A percentile compares a stretch with the other conserved stretches of the same genome.
Evolutionary conservation across 306 rosid species (phyloP).

Genomic region (Myrica gale): DNA sequence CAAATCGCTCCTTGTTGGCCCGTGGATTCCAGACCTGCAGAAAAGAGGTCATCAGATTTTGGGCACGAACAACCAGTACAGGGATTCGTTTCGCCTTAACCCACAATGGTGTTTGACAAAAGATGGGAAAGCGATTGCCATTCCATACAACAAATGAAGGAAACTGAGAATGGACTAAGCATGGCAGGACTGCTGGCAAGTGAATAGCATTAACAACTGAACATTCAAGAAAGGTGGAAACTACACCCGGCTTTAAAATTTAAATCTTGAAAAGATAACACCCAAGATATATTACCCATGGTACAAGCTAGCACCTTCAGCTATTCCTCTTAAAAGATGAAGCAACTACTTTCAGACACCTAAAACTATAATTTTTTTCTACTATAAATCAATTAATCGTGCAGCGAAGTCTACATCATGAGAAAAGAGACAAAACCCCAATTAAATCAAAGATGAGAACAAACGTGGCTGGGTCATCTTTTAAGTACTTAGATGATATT

Average conservation of each 20-base stretch:
- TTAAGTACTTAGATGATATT: neutral
- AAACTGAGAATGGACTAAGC: neutral
- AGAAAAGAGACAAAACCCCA: neutral
- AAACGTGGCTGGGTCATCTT: neutral
- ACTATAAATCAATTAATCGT: neutral
- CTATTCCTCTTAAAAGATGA: neutral
- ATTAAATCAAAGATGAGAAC: neutral
- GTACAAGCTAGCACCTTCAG: conserved; percentile 4
- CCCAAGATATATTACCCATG: neutral
- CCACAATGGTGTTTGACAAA: neutral
- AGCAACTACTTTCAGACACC: neutral
- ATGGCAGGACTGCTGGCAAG: neutral
- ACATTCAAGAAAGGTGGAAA: neutral
- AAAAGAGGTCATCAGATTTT: conserved; percentile 6
- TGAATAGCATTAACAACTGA: neutral
- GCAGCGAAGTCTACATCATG: neutral
- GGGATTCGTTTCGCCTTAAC: neutral
- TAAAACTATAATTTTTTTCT: neutral
- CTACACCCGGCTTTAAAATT: neutral
- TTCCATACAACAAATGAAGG: neutral
- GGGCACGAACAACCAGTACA: conserved; percentile 16
- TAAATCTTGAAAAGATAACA: neutral
- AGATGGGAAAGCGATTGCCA: neutral
- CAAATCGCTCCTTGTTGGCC: conserved; percentile 70
- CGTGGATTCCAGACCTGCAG: conserved; percentile 75